Conservation (phyloP, 2,329 filamentous ascomycete genomes). For the Fusarium sp. region DNA sequence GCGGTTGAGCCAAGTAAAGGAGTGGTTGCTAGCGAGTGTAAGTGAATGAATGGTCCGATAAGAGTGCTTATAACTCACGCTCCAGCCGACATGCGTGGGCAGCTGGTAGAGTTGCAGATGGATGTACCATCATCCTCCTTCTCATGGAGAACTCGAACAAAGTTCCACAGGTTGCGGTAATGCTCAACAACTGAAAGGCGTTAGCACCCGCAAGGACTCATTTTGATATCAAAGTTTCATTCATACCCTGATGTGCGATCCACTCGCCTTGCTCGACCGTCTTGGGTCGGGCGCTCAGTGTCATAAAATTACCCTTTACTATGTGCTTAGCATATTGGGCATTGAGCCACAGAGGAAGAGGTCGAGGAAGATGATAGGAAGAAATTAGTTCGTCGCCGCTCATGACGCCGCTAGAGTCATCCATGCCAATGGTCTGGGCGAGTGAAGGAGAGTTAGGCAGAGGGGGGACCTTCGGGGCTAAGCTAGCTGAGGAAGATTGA, state of each 20-base stretch:
- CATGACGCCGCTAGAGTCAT: constrained; percentile 65
- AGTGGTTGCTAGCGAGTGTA: constrained; percentile 74
- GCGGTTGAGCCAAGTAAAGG: constrained; percentile 95
- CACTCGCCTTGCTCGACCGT: constrained; percentile 95
- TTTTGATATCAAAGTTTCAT: neutral
- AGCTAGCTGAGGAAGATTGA: constrained; percentile 63
- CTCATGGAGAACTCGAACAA: constrained; percentile 89
- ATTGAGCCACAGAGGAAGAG: constrained; percentile 77
- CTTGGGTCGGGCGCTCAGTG: constrained; percentile 91
- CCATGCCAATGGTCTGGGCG: constrained; percentile 75
- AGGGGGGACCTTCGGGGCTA: constrained; percentile 70
- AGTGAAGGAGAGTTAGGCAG: constrained; percentile 73
- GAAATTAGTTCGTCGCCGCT: constrained; percentile 66
- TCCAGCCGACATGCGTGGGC: constrained; percentile 95
- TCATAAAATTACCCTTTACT: constrained; percentile 98
- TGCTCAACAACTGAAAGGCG: constrained; percentile 82
- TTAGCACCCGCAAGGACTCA: neutral
- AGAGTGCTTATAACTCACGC: constrained; percentile 69
- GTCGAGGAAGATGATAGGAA: constrained; percentile 73
- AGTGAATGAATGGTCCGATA: constrained; percentile 4
- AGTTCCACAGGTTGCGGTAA: constrained; percentile 88
- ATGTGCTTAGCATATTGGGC: constrained; percentile 84
- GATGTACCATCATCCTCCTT: constrained; percentile 81
- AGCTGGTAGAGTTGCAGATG: constrained; percentile 86
- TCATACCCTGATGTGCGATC: constrained; percentile 89